phyloP scores from a whole-genome alignment of 345 rosid species.

The Citrus maxima region DNA sequence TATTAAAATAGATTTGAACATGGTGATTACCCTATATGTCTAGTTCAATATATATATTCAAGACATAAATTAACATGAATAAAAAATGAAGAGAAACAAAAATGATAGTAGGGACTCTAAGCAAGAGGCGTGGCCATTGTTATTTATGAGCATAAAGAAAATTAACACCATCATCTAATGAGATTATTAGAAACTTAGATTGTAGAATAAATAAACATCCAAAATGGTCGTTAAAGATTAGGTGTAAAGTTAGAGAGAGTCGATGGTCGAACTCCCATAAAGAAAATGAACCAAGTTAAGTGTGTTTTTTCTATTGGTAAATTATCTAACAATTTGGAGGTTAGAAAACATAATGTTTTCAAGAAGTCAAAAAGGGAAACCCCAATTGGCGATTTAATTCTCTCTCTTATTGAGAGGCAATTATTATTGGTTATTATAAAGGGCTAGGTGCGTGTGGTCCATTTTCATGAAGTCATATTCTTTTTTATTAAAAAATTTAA shows the following conservation, averaged over 20 bases:
- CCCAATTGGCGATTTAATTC: neutral
- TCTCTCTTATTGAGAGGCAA: conserved; percentile 13
- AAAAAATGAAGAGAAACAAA: neutral
- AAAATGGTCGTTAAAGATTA: conserved; percentile 24
- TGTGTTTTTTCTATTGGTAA: conserved; percentile 12
- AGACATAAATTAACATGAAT: neutral
- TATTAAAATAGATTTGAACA: too few species aligned
- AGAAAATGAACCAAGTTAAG: neutral
- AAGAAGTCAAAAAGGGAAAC: conserved; percentile 31
- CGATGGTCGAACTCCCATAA: conserved; percentile 7
- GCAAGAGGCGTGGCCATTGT: too few species aligned
- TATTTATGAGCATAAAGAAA: neutral
- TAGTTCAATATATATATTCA: neutral
- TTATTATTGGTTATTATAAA: conserved; percentile 3
- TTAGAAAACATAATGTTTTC: neutral
- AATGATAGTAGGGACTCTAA: too few species aligned
- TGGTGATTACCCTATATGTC: neutral
- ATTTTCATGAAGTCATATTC: conserved; percentile 9
- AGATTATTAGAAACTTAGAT: neutral
- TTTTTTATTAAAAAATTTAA: neutral
- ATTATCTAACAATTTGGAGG: conserved; percentile 16
- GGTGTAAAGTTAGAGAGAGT: conserved; percentile 19
- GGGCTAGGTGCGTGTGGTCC: conserved; percentile 7
- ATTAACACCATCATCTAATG: neutral
- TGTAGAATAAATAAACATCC: conserved; percentile 8